These are phyloP conservation scores for Saksenaea oblongispora DNA, from an alignment of 371 early-diverging fungal species.

Conservation along the genomic window DNA sequence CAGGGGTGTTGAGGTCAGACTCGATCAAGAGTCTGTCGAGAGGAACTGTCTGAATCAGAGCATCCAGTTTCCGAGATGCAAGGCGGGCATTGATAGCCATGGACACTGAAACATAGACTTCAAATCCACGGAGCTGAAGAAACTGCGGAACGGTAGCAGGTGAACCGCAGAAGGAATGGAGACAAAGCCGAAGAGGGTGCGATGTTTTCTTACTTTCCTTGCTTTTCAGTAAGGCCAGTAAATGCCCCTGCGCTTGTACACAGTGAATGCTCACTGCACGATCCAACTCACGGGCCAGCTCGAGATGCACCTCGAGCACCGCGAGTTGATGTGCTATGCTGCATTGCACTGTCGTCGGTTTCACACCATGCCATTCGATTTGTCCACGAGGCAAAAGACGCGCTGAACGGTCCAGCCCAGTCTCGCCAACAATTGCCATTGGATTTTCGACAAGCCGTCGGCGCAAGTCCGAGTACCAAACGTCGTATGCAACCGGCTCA, in stretches of 20 bases:
- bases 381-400: slow-evolving; percentile 54
- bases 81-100: slow-evolving; percentile 60
- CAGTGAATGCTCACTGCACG: slow-evolving; percentile 82
- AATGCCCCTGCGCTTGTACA: slow-evolving; percentile 77
- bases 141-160: slow-evolving; percentile 71
- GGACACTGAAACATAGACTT: slow-evolving; percentile 68
- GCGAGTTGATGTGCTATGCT: slow-evolving; percentile 68
- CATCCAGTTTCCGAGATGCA: slow-evolving; percentile 45
- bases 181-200: slow-evolving; percentile 54
- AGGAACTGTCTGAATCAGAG: slow-evolving; percentile 65
- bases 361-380: slow-evolving; percentile 46
- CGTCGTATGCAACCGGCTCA: slow-evolving; percentile 24
- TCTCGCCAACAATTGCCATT: slow-evolving; percentile 76
- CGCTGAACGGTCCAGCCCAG: slow-evolving; percentile 82
- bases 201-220: slow-evolving; percentile 22
- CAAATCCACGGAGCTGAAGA: slow-evolving; percentile 40
- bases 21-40: slow-evolving; percentile 80
- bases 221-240: slow-evolving; percentile 54
- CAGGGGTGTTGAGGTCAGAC: slow-evolving; percentile 74
- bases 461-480: slow-evolving; percentile 35
- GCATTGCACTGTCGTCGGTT: slow-evolving; percentile 47
- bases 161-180: slow-evolving; percentile 88
- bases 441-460: slow-evolving; percentile 41
- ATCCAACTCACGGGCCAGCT: slow-evolving; percentile 66
- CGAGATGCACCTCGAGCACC: slow-evolving; percentile 69